Conservation (phyloP, 129 eudicot species). For the Flaveria ramosissima region DNA sequence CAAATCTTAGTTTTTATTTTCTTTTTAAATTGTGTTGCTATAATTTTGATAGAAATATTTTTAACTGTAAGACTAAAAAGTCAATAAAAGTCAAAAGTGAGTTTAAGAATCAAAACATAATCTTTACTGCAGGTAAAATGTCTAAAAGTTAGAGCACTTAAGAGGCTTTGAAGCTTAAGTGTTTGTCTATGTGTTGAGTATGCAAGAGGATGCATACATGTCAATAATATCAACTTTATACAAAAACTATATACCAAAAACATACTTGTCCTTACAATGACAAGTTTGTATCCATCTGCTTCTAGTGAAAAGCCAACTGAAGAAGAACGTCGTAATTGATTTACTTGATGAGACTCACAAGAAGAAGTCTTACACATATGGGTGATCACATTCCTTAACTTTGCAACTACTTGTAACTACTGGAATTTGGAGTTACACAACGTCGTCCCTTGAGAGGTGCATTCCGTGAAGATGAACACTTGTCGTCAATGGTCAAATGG, state of each 20-base stretch:
- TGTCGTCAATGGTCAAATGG: conserved; percentile 37
- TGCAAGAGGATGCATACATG: neutral
- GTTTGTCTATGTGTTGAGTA: too few relatives aligned
- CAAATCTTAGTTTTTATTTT: neutral
- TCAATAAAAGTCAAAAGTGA: too few relatives aligned
- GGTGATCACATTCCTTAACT: conserved; percentile 18
- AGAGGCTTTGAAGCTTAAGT: too few relatives aligned
- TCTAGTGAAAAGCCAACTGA: neutral
- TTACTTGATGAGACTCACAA: neutral
- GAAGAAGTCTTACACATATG: conserved; percentile 13
- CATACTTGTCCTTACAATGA: neutral
- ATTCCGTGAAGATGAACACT: conserved; percentile 46
- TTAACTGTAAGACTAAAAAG: too few relatives aligned
- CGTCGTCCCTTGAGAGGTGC: conserved; percentile 45
- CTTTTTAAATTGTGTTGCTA: too few relatives aligned
- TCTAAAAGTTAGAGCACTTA: too few relatives aligned
- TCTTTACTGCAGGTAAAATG: too few relatives aligned
- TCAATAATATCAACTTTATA: neutral
- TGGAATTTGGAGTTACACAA: conserved; percentile 35
- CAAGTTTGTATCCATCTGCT: neutral
- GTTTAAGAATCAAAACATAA: too few relatives aligned
- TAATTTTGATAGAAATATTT: too few relatives aligned
- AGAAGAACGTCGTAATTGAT: conserved; percentile 4
- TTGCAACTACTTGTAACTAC: conserved; percentile 32
- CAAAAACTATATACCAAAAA: neutral